Conservation (phyloP, 306 rosid genomes). For the Corylus heterophylla region DNA sequence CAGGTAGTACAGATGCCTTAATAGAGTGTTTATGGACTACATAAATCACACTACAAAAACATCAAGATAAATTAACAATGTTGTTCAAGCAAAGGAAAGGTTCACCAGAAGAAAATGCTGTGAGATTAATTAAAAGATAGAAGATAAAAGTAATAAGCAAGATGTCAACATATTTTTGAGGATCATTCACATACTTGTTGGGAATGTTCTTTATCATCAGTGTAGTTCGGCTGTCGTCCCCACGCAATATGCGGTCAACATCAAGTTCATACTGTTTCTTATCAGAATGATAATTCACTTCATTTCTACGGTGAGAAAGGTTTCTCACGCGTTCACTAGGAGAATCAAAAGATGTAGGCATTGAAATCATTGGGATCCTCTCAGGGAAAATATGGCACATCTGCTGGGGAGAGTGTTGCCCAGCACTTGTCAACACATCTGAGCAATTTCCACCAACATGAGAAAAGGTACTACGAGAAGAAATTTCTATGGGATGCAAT, state of each 20-base stretch:
- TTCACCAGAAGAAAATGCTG: conserved; percentile 1
- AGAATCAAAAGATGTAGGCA: conserved; percentile 66
- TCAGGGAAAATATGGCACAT: conserved; percentile 62
- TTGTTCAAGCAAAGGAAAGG: conserved; percentile 5
- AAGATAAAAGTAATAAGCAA: conserved; percentile 19
- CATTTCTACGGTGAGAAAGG: conserved; percentile 70
- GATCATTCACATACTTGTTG: conserved; percentile 60
- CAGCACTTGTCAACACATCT: conserved; percentile 53
- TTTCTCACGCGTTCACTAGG: conserved; percentile 69
- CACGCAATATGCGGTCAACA: conserved; percentile 58
- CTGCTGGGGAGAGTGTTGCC: conserved; percentile 63
- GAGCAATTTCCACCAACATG: conserved; percentile 60
- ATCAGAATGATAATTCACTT: conserved; percentile 59
- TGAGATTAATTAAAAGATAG: conserved; percentile 18
- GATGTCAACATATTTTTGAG: conserved; percentile 5
- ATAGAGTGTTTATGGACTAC: background rate
- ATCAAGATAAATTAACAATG: conserved; percentile 10
- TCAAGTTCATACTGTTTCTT: conserved; percentile 80
- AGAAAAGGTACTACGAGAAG: conserved; percentile 61
- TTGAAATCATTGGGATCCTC: conserved; percentile 58
- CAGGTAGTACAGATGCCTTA: background rate
- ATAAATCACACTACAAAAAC: background rate
- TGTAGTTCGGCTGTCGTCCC: conserved; percentile 77
- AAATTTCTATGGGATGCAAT: conserved; percentile 52
- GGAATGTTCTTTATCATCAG: conserved; percentile 90